Evolutionary conservation across 306 rosid genomes (phyloP).

Genomic region (Acacia acuminata): DNA sequence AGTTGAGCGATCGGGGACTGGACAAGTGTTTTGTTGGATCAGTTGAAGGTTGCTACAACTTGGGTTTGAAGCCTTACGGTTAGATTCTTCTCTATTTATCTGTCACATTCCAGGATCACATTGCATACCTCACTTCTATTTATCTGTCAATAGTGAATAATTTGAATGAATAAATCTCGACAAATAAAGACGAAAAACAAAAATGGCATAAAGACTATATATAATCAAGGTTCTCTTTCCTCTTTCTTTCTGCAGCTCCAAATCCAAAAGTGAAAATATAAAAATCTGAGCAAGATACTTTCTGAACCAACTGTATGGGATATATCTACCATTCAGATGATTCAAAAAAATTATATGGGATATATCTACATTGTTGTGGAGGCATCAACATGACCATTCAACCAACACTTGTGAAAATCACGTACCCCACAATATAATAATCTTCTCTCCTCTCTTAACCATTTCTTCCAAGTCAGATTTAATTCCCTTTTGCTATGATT

Average conservation of each 20-base stretch:
- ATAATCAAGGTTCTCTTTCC: neutral
- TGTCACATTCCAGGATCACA: no score
- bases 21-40: no score
- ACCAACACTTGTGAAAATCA: neutral
- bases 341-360: conserved; percentile 26
- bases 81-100: no score
- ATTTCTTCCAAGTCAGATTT: neutral
- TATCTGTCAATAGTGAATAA: no score
- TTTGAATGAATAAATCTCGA: no score
- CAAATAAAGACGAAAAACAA: no score
- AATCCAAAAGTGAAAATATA: neutral
- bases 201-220: neutral
- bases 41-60: no score
- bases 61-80: no score
- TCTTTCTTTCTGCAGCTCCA: neutral
- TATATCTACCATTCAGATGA: conserved; percentile 10
- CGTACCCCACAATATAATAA: conserved; percentile 14
- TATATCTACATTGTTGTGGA: conserved; percentile 34
- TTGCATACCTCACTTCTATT: no score
- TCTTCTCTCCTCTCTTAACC: neutral
- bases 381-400: neutral
- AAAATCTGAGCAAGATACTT: neutral
- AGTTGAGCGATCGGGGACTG: no score
- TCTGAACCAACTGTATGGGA: conserved; percentile 27
- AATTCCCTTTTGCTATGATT: neutral